Base-by-base conservation (phyloP, 2,329 filamentous ascomycete genomes). In the Curvularia eragrostidis region DNA sequence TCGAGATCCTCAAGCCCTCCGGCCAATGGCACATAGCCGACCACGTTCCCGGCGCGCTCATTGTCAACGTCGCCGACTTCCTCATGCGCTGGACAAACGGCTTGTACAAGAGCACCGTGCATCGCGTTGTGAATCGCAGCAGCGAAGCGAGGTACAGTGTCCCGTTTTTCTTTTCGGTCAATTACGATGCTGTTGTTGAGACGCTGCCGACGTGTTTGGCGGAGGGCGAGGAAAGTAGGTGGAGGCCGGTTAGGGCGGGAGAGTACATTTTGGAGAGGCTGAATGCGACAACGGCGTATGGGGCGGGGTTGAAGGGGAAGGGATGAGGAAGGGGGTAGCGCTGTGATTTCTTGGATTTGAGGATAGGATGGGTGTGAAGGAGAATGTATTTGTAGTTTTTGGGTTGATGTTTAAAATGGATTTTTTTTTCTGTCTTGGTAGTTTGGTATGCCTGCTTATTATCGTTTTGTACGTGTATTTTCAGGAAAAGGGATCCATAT, bases 31-130 rank as follows among this genome's bases (percentile, higher is more conserved):
- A 71, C 32, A 47, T 65, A 3, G 71, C 80, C 0, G 60, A 64
- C 3, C 79, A 81, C 2, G 66, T 81, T 1, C 73, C 75, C 1
- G 78, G 75, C 1, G 76, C 81, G 0, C 76, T 83, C 44, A 80
- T 84, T 15, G 80, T 84, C n/a, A 84, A 84, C 51, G 79, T 84
- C 18, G 83, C 77, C 5, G 81, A 84, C 63, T 82, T 79, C 52
- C 67, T 84, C 59, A 81, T 82, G 76, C 76, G 82, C 15, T 81
- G 80, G 71, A 83, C 81, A 1, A 84, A 84, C 53, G 82, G 80
- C 18, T 56, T 70, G 44, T 84, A 82, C 54, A 75, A 81, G 52
- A 81, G 78, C 43, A 83, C 80, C 0, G 76, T 84, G n/a, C 82
- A 83, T 59, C 70, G 81, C 1, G 81, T 80, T 1, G 75, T 80